Conservation (phyloP, 2,329 filamentous ascomycete genomes). For the Xylaria hypoxylon region DNA sequence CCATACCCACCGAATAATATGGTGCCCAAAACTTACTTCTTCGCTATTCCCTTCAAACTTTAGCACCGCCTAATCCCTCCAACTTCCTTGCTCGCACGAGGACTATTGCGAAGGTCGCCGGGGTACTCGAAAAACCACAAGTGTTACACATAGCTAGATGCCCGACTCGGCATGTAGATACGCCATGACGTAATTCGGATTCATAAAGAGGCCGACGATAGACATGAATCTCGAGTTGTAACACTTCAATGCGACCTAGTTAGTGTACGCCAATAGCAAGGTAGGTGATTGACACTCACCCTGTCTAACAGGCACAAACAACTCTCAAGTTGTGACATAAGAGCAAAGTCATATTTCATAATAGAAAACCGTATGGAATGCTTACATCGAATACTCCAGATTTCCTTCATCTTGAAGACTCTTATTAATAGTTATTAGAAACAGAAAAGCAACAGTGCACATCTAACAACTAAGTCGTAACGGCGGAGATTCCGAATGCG, state of each 20-base stretch:
- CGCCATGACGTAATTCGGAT: background rate
- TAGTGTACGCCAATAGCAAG: background rate
- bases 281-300: background rate
- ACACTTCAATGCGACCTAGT: background rate
- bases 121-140: background rate
- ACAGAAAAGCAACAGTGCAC: too few species aligned
- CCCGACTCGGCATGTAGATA: background rate
- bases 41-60: background rate
- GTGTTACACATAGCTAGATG: background rate
- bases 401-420: background rate
- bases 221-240: background rate
- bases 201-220: background rate
- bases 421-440: too few species aligned
- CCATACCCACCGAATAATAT: too few species aligned
- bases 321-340: background rate
- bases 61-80: background rate
- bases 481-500: constrained; percentile 26
- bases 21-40: background rate
- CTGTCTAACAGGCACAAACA: background rate
- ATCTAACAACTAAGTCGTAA: too few species aligned
- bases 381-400: background rate
- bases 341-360: background rate
- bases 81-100: background rate
- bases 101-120: background rate
- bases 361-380: background rate